Conservation (phyloP, 306 rosid species). For the Prunus mongolica region DNA sequence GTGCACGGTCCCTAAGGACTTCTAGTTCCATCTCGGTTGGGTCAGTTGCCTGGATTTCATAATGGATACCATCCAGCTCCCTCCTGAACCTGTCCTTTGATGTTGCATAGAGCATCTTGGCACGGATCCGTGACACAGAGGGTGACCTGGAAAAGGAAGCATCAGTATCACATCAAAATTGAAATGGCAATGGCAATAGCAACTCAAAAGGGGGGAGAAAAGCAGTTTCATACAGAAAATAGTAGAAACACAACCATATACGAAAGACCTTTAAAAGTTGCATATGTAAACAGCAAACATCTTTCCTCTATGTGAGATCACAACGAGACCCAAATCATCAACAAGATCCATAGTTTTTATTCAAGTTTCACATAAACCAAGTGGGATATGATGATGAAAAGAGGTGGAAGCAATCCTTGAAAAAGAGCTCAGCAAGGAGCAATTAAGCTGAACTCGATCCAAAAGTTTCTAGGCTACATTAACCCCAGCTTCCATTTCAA, state of each 20-base stretch:
- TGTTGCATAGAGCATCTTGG: conserved; percentile 85
- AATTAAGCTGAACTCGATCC: neutral
- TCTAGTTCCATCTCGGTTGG: conserved; percentile 83
- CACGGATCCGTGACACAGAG: conserved; percentile 63
- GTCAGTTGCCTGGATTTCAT: conserved; percentile 89
- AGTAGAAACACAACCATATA: neutral
- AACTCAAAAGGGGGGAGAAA: neutral
- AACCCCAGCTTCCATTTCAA: neutral
- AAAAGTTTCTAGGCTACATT: neutral
- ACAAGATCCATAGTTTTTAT: neutral
- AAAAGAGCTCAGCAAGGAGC: neutral
- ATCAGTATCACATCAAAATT: neutral
- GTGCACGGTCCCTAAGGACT: conserved; percentile 65
- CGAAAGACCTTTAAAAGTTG: neutral
- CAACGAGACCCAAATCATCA: neutral
- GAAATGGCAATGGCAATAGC: conserved; percentile 4
- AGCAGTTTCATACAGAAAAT: neutral
- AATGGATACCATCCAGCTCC: conserved; percentile 75
- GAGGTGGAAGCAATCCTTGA: neutral
- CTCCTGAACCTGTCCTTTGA: conserved; percentile 78
- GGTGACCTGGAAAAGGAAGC: conserved; percentile 53
- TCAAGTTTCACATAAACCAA: neutral
- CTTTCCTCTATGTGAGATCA: neutral
- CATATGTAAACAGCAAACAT: neutral
- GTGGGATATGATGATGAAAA: neutral